Percentiles rank a stretch among this genome's conserved stretches.
Conservation (phyloP, 2,329 filamentous ascomycete species). For the Alternaria longipes region DNA sequence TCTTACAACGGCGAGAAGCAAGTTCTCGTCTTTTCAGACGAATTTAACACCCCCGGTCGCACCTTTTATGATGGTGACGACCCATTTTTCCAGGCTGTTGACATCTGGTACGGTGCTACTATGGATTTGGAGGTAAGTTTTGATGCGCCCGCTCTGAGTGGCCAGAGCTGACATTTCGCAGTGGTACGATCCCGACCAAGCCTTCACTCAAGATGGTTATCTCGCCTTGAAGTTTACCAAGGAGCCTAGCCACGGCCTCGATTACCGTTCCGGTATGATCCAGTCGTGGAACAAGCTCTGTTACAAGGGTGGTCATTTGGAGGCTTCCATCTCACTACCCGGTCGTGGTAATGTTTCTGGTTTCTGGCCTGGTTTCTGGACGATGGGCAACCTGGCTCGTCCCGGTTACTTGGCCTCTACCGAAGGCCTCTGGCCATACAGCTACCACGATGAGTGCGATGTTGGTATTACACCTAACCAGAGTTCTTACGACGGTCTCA, state of each 20-base stretch:
- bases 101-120: conserved; percentile 77
- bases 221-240: conserved; percentile 72
- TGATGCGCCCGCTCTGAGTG: neutral
- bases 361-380: conserved; percentile 80
- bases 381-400: conserved; percentile 76
- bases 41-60: conserved; percentile 73
- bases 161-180: conserved; percentile 39
- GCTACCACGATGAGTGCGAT: conserved; percentile 74
- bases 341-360: conserved; percentile 72
- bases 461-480: conserved; percentile 77
- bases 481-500: conserved; percentile 72
- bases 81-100: conserved; percentile 72
- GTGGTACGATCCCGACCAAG: conserved; percentile 76
- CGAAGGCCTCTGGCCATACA: conserved; percentile 79
- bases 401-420: conserved; percentile 75
- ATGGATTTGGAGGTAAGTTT: conserved; percentile 69
- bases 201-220: conserved; percentile 68
- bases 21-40: conserved; percentile 75
- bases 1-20: conserved; percentile 68
- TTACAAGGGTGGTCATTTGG: conserved; percentile 75
- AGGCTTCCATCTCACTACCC: conserved; percentile 75
- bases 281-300: conserved; percentile 79
- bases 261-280: conserved; percentile 77
- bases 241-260: conserved; percentile 70
- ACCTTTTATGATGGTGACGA: conserved; percentile 78